These are phyloP conservation scores for Turnera subulata DNA, from an alignment of 345 rosid species.

Conservation along the genomic window DNA sequence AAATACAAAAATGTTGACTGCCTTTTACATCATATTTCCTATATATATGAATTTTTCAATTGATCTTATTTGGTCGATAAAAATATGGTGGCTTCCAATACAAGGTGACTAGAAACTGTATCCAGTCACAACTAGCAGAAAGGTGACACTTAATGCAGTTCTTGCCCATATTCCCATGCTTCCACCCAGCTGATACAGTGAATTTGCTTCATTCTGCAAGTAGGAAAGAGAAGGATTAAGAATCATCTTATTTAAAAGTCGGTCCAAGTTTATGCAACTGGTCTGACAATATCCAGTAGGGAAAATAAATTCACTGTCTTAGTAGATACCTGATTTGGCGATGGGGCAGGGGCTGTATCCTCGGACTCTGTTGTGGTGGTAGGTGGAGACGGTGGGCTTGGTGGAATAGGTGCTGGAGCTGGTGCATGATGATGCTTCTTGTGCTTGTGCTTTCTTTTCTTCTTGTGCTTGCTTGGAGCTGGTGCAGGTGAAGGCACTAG, in stretches of 20 bases:
- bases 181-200: constrained; percentile 39
- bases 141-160: constrained; percentile 39
- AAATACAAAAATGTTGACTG: constrained; percentile 19
- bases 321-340: constrained; percentile 45
- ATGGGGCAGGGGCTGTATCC: constrained; percentile 76
- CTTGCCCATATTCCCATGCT: constrained; percentile 43
- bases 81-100: constrained; percentile 12
- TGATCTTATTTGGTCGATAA: constrained; percentile 22
- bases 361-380: constrained; percentile 40
- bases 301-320: background rate
- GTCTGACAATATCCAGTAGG: background rate
- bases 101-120: constrained; percentile 32
- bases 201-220: constrained; percentile 60
- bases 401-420: constrained; percentile 27
- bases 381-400: constrained; percentile 90
- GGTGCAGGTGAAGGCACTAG: constrained; percentile 20
- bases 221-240: constrained; percentile 11
- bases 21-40: constrained; percentile 23
- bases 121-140: constrained; percentile 47
- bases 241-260: constrained; percentile 6
- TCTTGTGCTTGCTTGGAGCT: constrained; percentile 22
- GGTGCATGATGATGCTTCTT: constrained; percentile 26
- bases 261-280: background rate
- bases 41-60: constrained; percentile 15
- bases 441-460: constrained; percentile 26